These are phyloP conservation scores for Cladosporium phlei DNA, from an alignment of 2,329 filamentous ascomycete genomes.

Conservation along the genomic window DNA sequence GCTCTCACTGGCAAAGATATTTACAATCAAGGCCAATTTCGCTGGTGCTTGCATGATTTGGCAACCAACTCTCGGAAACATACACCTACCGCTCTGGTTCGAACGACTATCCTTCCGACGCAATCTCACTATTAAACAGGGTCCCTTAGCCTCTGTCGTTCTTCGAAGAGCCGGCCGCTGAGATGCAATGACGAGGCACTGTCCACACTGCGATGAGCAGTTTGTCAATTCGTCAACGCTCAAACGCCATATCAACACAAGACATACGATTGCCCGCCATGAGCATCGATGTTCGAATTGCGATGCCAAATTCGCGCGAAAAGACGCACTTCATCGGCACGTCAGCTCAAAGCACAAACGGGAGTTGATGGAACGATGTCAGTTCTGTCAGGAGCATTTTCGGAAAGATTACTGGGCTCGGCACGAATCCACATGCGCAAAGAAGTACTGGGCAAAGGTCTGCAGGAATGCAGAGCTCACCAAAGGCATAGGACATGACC, in stretches of 20 bases:
- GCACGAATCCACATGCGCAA: not conserved
- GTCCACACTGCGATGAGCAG: not conserved
- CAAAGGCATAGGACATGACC: no score
- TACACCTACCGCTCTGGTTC: no score
- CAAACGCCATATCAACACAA: not conserved
- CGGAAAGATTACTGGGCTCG: not conserved
- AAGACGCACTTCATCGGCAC: not conserved
- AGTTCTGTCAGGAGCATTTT: not conserved
- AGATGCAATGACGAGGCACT: no score
- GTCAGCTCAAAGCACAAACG: not conserved
- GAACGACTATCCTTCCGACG: no score
- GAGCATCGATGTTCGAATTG: not conserved
- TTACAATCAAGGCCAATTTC: no score
- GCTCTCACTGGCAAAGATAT: no score
- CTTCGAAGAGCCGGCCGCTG: no score
- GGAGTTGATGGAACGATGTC: not conserved
- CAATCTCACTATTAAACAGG: no score
- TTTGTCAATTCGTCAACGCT: not conserved
- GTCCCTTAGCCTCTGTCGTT: no score
- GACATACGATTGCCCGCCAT: not conserved
- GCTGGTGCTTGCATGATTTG: no score
- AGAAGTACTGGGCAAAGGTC: not conserved
- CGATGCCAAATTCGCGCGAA: not conserved
- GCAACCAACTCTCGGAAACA: no score
- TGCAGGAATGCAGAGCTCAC: not conserved